Base-by-base conservation (phyloP, 106 monocot genomes). In the Narthecium ossifragum region DNA sequence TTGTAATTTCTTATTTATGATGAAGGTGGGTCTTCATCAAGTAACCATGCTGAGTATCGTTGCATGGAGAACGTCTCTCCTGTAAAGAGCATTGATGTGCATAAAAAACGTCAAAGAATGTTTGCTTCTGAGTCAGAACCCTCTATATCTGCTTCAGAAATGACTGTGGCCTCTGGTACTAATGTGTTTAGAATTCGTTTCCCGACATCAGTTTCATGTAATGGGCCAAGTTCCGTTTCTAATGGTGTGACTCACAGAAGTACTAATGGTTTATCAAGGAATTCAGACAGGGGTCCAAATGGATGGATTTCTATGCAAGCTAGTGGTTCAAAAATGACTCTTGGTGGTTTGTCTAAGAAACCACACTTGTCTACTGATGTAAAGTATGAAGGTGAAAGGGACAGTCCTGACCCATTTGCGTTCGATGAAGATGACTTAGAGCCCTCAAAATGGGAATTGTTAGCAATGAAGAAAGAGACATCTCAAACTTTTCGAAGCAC, bases 371-470 rank as follows among this genome's bases (percentile, higher is more conserved):
- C 70, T 65, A 67, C 63, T 46, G 63, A 78, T 46, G 46, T 26
- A 51, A 61, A 65, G 36, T 33, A 39, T 61, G 57, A 36, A 21
- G 14, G 26, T 41, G 17, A 37, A 26, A 68, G 34, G 14, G 73
- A 64, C 40, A 27, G 24, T 20, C 67, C 24, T 69, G 90, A 91
- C 65, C 90, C 90, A 26, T 91, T 85, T 80, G 88, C 78, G 49
- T 93, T 93, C 78, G 85, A 89, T 75, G 92, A 83, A 69, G 81
- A 74, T 37, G 77, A 88, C 8, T 60, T 70, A 43, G 61, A 68
- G 53, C 82, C 85, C 18, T 82, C 89, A 62, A 91, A 91, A 60
- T 85, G 89, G 89, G 93, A 85, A 40, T 53, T 60, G 56, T 50
- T 73, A 43, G 61, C 71, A 68, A 69, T 34, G 53, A 90, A 73